Percentiles rank a stretch among this genome's conserved stretches.
phyloP scores from a whole-genome alignment of 2,329 filamentous ascomycete genomes.

The Lachnellula subtilissima region DNA sequence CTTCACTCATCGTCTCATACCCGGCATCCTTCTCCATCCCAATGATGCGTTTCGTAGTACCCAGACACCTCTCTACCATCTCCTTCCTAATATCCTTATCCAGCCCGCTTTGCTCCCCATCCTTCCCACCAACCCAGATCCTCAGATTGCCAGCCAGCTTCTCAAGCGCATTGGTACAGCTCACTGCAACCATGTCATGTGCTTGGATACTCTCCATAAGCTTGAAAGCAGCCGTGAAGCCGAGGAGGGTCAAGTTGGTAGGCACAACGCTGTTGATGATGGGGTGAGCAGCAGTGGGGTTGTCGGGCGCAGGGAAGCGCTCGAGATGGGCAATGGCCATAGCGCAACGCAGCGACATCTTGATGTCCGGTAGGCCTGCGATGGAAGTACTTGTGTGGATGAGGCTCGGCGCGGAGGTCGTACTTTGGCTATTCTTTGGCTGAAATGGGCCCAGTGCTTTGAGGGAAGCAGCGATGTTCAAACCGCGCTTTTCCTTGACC shows the following conservation, averaged over 20 bases:
- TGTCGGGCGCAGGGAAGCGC: conserved; percentile 37
- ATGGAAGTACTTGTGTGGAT: conserved; percentile 44
- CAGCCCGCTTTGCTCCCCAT: conserved; percentile 49
- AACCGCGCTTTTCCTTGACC: conserved; percentile 47
- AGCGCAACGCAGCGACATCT: conserved; percentile 54
- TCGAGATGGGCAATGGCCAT: conserved; percentile 57
- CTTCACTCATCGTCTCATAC: conserved; percentile 53
- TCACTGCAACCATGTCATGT: conserved; percentile 44
- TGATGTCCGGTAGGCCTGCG: conserved; percentile 46
- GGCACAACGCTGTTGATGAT: conserved; percentile 48
- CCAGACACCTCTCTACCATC: conserved; percentile 52
- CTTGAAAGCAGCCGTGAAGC: conserved; percentile 54
- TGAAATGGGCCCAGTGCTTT: conserved; percentile 45
- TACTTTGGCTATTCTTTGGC: conserved; percentile 22
- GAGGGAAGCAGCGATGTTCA: conserved; percentile 52
- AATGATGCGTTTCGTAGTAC: conserved; percentile 51
- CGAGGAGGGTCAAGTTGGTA: conserved; percentile 44
- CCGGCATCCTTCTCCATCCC: conserved; percentile 59
- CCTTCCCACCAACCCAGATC: conserved; percentile 54
- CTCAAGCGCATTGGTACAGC: conserved; percentile 48
- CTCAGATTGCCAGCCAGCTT: conserved; percentile 52
- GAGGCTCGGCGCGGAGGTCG: conserved; percentile 33
- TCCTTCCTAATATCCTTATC: conserved; percentile 45
- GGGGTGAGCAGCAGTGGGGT: conserved; percentile 40
- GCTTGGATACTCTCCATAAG: conserved; percentile 50